Conservation (phyloP, 805 yeast genomes). For the Kazachstania psychrophila region DNA sequence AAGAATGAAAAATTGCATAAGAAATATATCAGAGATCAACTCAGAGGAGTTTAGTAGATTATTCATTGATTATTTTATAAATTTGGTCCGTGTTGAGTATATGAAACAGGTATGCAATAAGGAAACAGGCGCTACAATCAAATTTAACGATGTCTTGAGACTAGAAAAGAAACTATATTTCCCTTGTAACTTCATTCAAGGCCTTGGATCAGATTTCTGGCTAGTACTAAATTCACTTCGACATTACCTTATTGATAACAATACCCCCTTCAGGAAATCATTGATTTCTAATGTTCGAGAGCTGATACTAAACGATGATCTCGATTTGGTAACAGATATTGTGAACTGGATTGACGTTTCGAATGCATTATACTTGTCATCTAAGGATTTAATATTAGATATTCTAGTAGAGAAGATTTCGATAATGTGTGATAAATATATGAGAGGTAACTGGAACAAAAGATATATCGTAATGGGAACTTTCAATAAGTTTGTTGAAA, state of each 20-base stretch:
- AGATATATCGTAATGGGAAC: slow-evolving; percentile 21
- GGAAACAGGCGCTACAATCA: background rate
- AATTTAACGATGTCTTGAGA: slow-evolving; percentile 7
- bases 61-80: slow-evolving; percentile 14
- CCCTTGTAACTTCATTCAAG: slow-evolving; percentile 16
- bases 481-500: slow-evolving; percentile 20
- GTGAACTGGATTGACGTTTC: slow-evolving; percentile 21
- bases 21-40: slow-evolving; percentile 5
- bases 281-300: slow-evolving; percentile 9
- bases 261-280: slow-evolving; percentile 9
- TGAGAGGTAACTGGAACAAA: slow-evolving; percentile 14
- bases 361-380: slow-evolving; percentile 7
- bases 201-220: slow-evolving; percentile 13
- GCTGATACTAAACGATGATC: slow-evolving; percentile 21
- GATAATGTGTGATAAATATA: slow-evolving; percentile 12
- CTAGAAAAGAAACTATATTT: slow-evolving; percentile 18
- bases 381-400: slow-evolving; percentile 17
- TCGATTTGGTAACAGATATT: slow-evolving; percentile 16
- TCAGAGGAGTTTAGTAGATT: background rate
- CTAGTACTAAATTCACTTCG: slow-evolving; percentile 17
- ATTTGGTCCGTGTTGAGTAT: slow-evolving; percentile 19
- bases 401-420: slow-evolving; percentile 14
- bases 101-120: slow-evolving; percentile 3
- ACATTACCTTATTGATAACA: slow-evolving; percentile 19
- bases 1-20: slow-evolving; percentile 14